Conservation (phyloP, 179 eudicot genomes). For the Corrigiola litoralis region DNA sequence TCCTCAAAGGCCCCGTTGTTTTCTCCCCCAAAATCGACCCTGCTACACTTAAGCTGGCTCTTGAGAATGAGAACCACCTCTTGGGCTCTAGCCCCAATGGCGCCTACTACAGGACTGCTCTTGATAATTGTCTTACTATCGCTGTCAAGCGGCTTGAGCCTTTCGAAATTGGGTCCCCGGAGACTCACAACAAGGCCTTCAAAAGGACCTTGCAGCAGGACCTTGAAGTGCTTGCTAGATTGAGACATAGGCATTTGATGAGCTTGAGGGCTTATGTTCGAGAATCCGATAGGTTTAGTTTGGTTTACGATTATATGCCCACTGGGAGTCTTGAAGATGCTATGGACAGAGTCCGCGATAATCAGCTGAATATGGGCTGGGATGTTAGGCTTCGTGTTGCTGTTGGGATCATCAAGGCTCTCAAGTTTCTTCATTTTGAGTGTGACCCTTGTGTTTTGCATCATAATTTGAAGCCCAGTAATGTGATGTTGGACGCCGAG, state of each 20-base stretch:
- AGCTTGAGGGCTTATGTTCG: slow-evolving; percentile 72
- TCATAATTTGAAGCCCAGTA: slow-evolving; percentile 72
- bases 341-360: slow-evolving; percentile 56
- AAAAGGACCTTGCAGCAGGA: slow-evolving; percentile 61
- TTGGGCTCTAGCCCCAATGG: slow-evolving; percentile 64
- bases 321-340: slow-evolving; percentile 76
- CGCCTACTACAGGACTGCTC: slow-evolving; percentile 52
- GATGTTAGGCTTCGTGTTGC: slow-evolving; percentile 75
- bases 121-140: slow-evolving; percentile 63
- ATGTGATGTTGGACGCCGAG: slow-evolving; percentile 72
- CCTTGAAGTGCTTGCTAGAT: slow-evolving; percentile 54
- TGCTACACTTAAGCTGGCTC: slow-evolving; percentile 58
- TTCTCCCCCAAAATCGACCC: slow-evolving; percentile 73
- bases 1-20: slow-evolving; percentile 75
- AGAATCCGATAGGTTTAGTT: slow-evolving; percentile 41
- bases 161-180: slow-evolving; percentile 35
- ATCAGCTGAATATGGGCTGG: slow-evolving; percentile 63
- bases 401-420: slow-evolving; percentile 67
- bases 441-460: slow-evolving; percentile 58
- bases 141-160: slow-evolving; percentile 79
- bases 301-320: slow-evolving; percentile 72
- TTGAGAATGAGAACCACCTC: slow-evolving; percentile 45
- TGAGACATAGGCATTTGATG: slow-evolving; percentile 78
- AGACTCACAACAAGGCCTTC: slow-evolving; percentile 30
- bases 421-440: slow-evolving; percentile 71